Evolutionary conservation across 2,329 filamentous ascomycete species (phyloP).

Genomic region (Exophiala dermatitidis): DNA sequence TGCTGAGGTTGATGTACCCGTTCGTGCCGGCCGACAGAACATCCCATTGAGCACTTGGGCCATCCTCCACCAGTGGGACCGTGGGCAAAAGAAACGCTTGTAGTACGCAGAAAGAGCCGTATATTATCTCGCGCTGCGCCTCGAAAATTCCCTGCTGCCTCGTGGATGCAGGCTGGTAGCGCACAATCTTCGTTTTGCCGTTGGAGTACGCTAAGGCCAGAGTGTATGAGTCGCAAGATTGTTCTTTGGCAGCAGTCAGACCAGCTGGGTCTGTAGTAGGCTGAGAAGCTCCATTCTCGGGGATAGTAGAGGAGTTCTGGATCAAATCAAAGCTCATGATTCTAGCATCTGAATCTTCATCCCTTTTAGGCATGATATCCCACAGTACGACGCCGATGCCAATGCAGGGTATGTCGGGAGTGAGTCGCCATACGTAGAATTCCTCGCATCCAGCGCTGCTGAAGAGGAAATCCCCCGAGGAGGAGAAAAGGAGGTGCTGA

Average conservation of each 20-base stretch:
- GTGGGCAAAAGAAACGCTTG: conserved; percentile 37
- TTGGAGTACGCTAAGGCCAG: conserved; percentile 76
- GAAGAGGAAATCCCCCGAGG: conserved; percentile 62
- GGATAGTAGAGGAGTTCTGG: background rate
- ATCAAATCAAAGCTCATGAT: conserved; percentile 70
- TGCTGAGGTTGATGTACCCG: conserved; percentile 61
- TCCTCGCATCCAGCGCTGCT: conserved; percentile 85
- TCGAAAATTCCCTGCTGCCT: conserved; percentile 12
- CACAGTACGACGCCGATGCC: conserved; percentile 49
- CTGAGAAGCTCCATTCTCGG: background rate
- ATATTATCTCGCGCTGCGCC: conserved; percentile 8
- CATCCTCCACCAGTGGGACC: background rate
- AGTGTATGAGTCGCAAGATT: conserved; percentile 38
- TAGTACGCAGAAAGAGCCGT: conserved; percentile 22
- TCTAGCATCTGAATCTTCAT: conserved; percentile 59
- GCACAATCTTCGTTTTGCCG: conserved; percentile 60
- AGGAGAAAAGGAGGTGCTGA: conserved; percentile 70
- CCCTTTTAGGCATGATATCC: conserved; percentile 42
- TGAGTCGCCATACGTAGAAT: conserved; percentile 74
- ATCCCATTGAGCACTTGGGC: background rate
- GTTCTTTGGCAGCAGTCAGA: background rate
- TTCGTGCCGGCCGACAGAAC: conserved; percentile 59
- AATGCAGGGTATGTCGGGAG: conserved; percentile 44
- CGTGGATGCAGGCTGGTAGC: conserved; percentile 27
- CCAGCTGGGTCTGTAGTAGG: background rate